Percentiles rank a stretch among this genome's conserved stretches.
These are phyloP conservation scores for Teratosphaeriaceae sp. DNA, from an alignment of 2,329 filamentous ascomycete genomes.

Conservation along the genomic window DNA sequence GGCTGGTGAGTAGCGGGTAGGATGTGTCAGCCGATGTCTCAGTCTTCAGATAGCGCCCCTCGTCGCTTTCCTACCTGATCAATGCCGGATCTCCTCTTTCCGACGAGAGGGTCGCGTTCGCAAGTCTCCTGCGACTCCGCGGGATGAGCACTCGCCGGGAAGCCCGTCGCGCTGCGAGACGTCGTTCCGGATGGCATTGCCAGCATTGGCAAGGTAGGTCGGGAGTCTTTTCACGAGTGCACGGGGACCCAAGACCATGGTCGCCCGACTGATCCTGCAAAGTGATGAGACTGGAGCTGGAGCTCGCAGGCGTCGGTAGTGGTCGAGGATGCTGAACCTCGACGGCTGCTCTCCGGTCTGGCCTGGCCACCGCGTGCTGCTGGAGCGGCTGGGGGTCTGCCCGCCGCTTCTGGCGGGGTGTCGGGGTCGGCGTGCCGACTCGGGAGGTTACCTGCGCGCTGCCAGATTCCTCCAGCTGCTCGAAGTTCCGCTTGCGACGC, in stretches of 20 bases:
- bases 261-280: background rate
- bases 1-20: conserved; percentile 3
- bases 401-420: background rate
- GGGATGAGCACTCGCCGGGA: background rate
- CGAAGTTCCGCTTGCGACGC: conserved; percentile 21
- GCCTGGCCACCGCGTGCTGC: background rate
- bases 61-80: no score
- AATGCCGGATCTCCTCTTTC: background rate
- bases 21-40: background rate
- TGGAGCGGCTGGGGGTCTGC: background rate
- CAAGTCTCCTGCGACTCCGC: background rate
- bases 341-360: background rate
- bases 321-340: conserved; percentile 3
- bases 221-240: background rate
- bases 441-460: background rate
- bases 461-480: conserved; percentile 13
- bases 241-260: background rate
- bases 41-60: background rate
- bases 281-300: background rate
- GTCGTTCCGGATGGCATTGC: conserved; percentile 2
- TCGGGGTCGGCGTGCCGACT: background rate
- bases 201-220: conserved; percentile 3
- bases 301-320: background rate
- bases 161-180: background rate
- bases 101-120: background rate